phyloP scores from a whole-genome alignment of 2,329 filamentous ascomycete species.

The Colletotrichum costaricense region DNA sequence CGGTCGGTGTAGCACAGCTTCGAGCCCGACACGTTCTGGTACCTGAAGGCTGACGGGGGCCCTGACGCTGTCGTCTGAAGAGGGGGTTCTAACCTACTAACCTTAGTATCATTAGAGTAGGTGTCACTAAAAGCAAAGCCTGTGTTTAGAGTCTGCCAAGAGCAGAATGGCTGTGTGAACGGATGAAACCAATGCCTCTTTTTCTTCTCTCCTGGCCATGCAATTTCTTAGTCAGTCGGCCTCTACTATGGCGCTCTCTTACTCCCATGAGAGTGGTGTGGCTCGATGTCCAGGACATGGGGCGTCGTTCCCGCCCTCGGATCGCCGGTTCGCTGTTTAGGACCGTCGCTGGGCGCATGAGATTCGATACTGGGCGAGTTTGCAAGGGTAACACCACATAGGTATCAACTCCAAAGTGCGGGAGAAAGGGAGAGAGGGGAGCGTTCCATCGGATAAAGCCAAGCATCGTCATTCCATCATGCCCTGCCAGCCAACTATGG shows the following conservation, averaged over 20 bases:
- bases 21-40: not conserved
- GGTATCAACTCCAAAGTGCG: too few species aligned
- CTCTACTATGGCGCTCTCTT: not conserved
- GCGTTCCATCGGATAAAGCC: too few species aligned
- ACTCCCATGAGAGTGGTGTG: not conserved
- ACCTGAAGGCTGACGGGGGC: not conserved
- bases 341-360: slow-evolving; percentile 27
- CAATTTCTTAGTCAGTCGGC: not conserved
- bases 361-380: slow-evolving; percentile 18
- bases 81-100: not conserved
- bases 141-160: not conserved
- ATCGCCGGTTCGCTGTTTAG: slow-evolving; percentile 17
- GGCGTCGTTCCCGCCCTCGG: slow-evolving; percentile 2
- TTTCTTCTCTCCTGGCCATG: not conserved
- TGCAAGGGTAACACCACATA: not conserved
- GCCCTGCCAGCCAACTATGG: not conserved
- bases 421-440: too few species aligned
- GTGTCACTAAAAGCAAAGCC: not conserved
- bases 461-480: too few species aligned
- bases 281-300: not conserved
- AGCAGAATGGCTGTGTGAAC: not conserved
- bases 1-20: slow-evolving; percentile 2
- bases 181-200: not conserved
- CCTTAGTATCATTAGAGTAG: slow-evolving; percentile 7
- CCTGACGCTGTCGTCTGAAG: not conserved